Conservation (phyloP, 75 land plant genomes). For the Isoetes taiwanensis region DNA sequence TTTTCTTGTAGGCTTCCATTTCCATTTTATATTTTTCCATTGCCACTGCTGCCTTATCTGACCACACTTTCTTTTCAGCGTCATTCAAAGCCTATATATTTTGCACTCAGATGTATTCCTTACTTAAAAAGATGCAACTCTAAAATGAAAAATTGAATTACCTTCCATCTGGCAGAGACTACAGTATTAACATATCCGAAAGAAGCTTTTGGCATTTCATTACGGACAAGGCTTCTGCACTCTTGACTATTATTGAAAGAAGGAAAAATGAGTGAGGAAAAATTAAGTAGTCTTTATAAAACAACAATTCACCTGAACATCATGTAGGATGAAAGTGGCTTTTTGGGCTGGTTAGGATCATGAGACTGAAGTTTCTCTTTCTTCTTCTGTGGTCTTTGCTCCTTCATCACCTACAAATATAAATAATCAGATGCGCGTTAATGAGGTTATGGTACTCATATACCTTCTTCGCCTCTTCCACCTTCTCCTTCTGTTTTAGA, state of each 20-base stretch:
- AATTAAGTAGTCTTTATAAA: background rate
- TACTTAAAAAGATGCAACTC: background rate
- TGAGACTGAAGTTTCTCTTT: constrained; percentile 16
- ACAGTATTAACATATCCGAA: constrained; percentile 27
- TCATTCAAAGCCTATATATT: constrained; percentile 44
- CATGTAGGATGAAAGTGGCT: constrained; percentile 59
- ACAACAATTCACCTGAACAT: constrained; percentile 37
- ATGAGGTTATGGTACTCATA: background rate
- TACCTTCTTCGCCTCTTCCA: constrained; percentile 63
- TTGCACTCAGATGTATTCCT: too few relatives aligned
- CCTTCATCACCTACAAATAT: constrained; percentile 17
- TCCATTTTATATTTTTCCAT: constrained; percentile 57
- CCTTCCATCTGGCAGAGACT: constrained; percentile 76
- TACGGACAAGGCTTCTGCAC: background rate
- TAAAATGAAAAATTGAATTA: constrained; percentile 6
- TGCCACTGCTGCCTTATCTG: constrained; percentile 40
- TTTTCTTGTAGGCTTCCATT: constrained; percentile 63
- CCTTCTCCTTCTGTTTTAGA: constrained; percentile 77
- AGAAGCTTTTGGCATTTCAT: background rate
- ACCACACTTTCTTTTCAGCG: constrained; percentile 51
- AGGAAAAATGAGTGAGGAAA: background rate
- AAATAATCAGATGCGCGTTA: background rate
- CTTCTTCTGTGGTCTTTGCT: constrained; percentile 32
- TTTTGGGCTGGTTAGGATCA: constrained; percentile 85
- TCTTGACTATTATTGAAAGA: background rate